Evolutionary conservation across 2,329 filamentous ascomycete species (phyloP).

Genomic region (Seiridium unicorne): DNA sequence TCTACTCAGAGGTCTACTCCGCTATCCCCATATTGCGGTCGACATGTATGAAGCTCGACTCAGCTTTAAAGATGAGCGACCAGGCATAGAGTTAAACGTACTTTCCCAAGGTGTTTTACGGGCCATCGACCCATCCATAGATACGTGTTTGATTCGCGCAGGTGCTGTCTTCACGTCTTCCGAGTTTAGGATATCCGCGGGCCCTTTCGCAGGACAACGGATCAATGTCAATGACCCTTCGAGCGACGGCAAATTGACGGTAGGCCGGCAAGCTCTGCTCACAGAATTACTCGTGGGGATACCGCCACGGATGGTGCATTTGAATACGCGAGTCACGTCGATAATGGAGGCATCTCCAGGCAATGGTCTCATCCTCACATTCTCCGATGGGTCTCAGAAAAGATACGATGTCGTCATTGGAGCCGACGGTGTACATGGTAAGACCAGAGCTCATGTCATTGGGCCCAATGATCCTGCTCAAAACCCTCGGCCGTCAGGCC

Average conservation of each 20-base stretch:
- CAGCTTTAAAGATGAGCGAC: conserved; percentile 21
- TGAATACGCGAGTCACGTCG: conserved; percentile 19
- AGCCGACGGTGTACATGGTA: conserved; percentile 22
- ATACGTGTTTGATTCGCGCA: conserved; percentile 21
- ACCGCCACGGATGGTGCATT: conserved; percentile 23
- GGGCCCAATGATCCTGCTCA: conserved; percentile 17
- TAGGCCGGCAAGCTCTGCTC: conserved; percentile 24
- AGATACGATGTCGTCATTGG: conserved; percentile 27
- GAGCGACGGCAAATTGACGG: conserved; percentile 14
- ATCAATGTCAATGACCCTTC: conserved; percentile 13
- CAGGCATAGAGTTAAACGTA: conserved; percentile 17
- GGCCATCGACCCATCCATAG: conserved; percentile 22
- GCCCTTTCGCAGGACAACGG: conserved; percentile 18
- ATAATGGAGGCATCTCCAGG: conserved; percentile 16
- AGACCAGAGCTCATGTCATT: conserved; percentile 22
- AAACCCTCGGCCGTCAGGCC: conserved; percentile 19
- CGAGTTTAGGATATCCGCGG: conserved; percentile 18
- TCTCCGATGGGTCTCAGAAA: conserved; percentile 24
- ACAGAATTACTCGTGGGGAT: conserved; percentile 21
- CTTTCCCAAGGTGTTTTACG: conserved; percentile 18
- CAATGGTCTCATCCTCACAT: conserved; percentile 17
- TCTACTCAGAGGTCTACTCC: conserved; percentile 23
- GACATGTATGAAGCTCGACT: conserved; percentile 27
- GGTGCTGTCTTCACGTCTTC: conserved; percentile 20
- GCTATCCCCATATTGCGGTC: conserved; percentile 24